Conservation (phyloP, 2,329 filamentous ascomycete genomes). For the Cylindrodendrum hubeiense region DNA sequence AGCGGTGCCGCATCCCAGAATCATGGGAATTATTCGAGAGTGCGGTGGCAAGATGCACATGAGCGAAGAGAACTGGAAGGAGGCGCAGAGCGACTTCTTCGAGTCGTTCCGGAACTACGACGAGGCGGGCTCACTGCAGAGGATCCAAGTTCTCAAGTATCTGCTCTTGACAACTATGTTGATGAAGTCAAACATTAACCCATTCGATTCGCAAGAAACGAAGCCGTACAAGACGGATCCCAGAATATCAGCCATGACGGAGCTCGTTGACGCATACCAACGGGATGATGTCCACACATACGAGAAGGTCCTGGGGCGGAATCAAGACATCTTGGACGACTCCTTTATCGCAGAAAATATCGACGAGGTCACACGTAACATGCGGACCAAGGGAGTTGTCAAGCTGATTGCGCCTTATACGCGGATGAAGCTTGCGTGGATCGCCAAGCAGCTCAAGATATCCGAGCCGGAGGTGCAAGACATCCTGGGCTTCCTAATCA, state of each 20-base stretch:
- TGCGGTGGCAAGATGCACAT: conserved; percentile 99
- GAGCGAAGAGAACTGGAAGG: conserved; percentile 99
- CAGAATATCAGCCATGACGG: conserved; percentile 96
- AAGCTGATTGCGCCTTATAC: conserved; percentile 96
- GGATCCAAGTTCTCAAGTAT: conserved; percentile 98
- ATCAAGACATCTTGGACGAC: conserved; percentile 90
- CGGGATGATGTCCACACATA: conserved; percentile 94
- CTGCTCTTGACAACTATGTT: conserved; percentile 97
- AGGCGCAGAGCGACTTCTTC: conserved; percentile 97
- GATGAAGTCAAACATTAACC: conserved; percentile 98
- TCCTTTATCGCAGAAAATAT: conserved; percentile 99
- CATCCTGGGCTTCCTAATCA: conserved; percentile 93
- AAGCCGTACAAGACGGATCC: conserved; percentile 98
- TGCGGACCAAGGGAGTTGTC: conserved; percentile 95
- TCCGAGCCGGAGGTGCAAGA: conserved; percentile 89
- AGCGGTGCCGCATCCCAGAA: conserved; percentile 97
- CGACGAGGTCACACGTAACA: conserved; percentile 97
- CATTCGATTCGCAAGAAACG: conserved; percentile 98
- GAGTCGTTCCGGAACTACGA: conserved; percentile 99
- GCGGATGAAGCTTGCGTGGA: conserved; percentile 88
- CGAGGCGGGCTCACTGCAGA: conserved; percentile 94
- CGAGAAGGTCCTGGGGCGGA: conserved; percentile 86
- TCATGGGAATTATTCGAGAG: conserved; percentile 99
- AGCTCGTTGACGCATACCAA: conserved; percentile 96
- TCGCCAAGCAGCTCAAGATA: conserved; percentile 90